phyloP scores from a whole-genome alignment of 768 basidiomycete genomes.

The Polyporus arcularius region DNA sequence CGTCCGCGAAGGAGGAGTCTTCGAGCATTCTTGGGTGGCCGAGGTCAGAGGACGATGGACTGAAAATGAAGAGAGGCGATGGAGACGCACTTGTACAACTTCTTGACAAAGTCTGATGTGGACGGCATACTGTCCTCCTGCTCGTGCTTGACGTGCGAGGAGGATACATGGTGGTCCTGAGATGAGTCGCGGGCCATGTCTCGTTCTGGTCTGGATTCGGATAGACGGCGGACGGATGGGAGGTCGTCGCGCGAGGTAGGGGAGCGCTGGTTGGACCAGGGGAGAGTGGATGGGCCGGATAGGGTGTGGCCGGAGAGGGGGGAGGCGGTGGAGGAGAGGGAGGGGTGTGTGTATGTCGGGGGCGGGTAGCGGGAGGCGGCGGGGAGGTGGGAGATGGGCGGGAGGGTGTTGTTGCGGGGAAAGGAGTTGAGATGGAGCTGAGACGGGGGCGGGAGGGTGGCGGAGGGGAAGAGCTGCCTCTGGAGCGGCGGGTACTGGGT shows the following conservation, averaged over 20 bases:
- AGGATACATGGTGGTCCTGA: conserved; percentile 13
- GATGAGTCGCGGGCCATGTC: conserved; percentile 27
- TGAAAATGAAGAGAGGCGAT: neutral
- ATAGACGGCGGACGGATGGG: conserved; percentile 27
- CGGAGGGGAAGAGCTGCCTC: conserved; percentile 42
- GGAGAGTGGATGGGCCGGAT: conserved; percentile 27
- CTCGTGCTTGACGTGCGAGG: conserved; percentile 34
- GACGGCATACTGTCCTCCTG: conserved; percentile 77
- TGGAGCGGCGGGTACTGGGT: conserved; percentile 30
- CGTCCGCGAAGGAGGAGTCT: conserved; percentile 66
- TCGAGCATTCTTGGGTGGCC: conserved; percentile 74
- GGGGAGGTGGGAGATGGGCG: conserved; percentile 37
- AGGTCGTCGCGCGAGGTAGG: conserved; percentile 36
- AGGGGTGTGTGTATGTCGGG: conserved; percentile 37
- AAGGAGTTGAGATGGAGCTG: conserved; percentile 39
- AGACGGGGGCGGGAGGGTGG: conserved; percentile 46
- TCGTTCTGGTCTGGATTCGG: conserved; percentile 27
- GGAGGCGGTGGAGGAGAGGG: conserved; percentile 32
- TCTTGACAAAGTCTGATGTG: conserved; percentile 94
- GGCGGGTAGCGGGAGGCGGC: conserved; percentile 33
- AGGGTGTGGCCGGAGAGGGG: conserved; percentile 30
- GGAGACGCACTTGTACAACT: conserved; percentile 77
- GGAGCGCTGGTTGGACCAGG: conserved; percentile 36
- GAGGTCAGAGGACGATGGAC: neutral
- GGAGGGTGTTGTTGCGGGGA: conserved; percentile 42